These are phyloP conservation scores for Ogataea chonburiensis DNA, from an alignment of 805 yeast genomes.

Conservation along the genomic window DNA sequence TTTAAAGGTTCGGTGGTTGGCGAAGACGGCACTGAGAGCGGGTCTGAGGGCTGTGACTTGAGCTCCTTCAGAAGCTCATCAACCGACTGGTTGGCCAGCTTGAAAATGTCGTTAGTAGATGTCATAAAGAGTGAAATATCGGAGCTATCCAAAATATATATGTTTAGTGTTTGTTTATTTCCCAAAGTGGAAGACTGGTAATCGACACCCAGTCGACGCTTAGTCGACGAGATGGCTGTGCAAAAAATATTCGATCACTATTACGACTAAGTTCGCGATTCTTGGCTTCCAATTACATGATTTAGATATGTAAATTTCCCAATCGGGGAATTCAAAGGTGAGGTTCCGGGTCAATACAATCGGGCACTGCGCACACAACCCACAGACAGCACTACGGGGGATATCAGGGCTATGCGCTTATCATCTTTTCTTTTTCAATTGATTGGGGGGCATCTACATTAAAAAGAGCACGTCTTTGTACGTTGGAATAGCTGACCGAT, in stretches of 20 bases:
- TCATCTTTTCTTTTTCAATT: slow-evolving; percentile 18
- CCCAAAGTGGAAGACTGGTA: slow-evolving; percentile 6
- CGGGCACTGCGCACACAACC: slow-evolving; percentile 4
- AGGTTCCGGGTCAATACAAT: slow-evolving; percentile 6
- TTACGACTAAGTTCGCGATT: too few species aligned
- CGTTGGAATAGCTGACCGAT: too few species aligned
- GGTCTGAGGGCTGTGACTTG: slow-evolving; percentile 17
- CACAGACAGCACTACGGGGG: slow-evolving; percentile 1
- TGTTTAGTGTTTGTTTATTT: slow-evolving; percentile 7
- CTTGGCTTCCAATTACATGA: slow-evolving; percentile 6
- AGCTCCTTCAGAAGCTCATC: slow-evolving; percentile 39
- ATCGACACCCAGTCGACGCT: slow-evolving; percentile 1
- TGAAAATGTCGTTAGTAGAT: slow-evolving; percentile 25
- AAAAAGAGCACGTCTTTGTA: too few species aligned
- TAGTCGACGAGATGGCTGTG: slow-evolving; percentile 1
- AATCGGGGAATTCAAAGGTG: slow-evolving; percentile 5
- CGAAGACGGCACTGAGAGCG: slow-evolving; percentile 8
- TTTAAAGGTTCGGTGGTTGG: slow-evolving; percentile 26
- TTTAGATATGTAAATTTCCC: slow-evolving; percentile 8
- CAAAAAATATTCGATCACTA: too few species aligned
- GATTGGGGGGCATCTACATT: neutral
- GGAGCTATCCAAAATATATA: slow-evolving; percentile 11
- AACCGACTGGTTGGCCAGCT: slow-evolving; percentile 36
- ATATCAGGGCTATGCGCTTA: slow-evolving; percentile 5
- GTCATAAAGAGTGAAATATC: slow-evolving; percentile 7